A percentile compares a stretch with the other conserved stretches of the same genome.
phyloP scores from a whole-genome alignment of 257 asterid species.

The Apocynum venetum region DNA sequence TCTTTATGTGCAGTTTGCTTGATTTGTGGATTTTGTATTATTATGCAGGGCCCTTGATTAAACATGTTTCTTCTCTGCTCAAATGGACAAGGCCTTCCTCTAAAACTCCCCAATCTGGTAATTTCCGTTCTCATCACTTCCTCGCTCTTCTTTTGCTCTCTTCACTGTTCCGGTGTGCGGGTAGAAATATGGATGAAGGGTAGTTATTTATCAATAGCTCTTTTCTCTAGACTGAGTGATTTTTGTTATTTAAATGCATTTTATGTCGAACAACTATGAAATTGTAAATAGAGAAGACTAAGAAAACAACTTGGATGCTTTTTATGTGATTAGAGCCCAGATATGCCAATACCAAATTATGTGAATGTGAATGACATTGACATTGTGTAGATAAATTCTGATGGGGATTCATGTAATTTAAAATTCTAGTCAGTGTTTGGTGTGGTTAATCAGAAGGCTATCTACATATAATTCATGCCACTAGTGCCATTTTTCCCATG shows the following conservation, averaged over 20 bases:
- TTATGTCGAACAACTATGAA: background rate
- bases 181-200: background rate
- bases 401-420: background rate
- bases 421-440: background rate
- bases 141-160: background rate
- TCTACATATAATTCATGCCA: background rate
- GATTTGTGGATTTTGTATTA: conserved; percentile 4
- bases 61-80: conserved; percentile 73
- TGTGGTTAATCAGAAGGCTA: background rate
- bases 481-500: background rate
- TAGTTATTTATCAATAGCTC: background rate
- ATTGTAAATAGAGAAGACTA: background rate
- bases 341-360: background rate
- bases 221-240: background rate
- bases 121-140: background rate
- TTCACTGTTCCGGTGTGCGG: background rate
- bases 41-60: conserved; percentile 71
- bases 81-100: conserved; percentile 85
- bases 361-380: background rate
- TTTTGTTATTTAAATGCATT: background rate
- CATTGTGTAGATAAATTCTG: background rate
- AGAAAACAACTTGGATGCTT: background rate
- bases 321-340: background rate
- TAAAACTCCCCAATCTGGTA: conserved; percentile 78
- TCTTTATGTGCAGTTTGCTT: background rate